Base-by-base conservation (phyloP, 805 yeast species). In the Saturnispora besseyi region DNA sequence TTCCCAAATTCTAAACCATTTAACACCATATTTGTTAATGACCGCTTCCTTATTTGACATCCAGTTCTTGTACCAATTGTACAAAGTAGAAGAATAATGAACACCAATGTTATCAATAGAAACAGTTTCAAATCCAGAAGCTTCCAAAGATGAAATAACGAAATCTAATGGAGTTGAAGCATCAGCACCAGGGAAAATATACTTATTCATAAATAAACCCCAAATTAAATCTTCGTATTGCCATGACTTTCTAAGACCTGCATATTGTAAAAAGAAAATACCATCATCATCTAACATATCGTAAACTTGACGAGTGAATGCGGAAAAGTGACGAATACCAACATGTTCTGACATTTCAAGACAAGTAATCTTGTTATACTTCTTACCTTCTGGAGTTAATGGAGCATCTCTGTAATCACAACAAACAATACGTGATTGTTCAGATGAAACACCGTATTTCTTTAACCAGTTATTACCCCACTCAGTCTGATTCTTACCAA, bases 61-160 rank as follows among this genome's bases (percentile, higher is more conserved):
- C 96, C 96, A 88, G 79, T 88, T 88, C 68, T 91, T 73, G 79
- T 89, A 89, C 96, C 96, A 88, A 71, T 83, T 81, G 87, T 90
- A 87, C 62, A 88, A 71, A 51, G 96, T 88, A 41, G 90, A 87
- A 48, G 95, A 86, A 74, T 88, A 88, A 65, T 87, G 90, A 49
- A 88, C 95, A 68, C 96, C 96, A 60, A 88, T 85, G 69, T 85
- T 88, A 68, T 88, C 96, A 52, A 86, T 70, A 41, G 84, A 74
- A 48, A 82, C 89, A 58, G 87, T 79, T 73, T 88, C 96, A 64
- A 88, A 88, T 3, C 96, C 96, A 51, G 84, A 79, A 37, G 79
- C 82, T 72, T 88, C 96, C 64, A 88, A 77, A 54, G 77, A 72
- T 55, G 84, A 77, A 53, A 82, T 74, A 55, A 87, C 91, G 62